Evolutionary conservation across 2,329 filamentous ascomycete species (phyloP).

Genomic region (Trichoderma simmonsii): DNA sequence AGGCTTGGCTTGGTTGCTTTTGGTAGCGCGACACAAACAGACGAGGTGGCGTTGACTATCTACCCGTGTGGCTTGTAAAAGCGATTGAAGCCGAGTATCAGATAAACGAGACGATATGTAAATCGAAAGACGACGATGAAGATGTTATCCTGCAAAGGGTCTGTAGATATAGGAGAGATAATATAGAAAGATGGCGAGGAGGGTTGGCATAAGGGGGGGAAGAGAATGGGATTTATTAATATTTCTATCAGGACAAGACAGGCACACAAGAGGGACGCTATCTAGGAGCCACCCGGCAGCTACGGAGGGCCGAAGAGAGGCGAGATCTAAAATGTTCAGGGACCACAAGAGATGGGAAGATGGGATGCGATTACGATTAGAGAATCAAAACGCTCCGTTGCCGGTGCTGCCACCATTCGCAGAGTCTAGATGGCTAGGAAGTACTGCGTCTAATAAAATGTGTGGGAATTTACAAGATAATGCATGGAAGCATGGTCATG

Average conservation of each 20-base stretch:
- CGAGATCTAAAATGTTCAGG: conserved; percentile 5
- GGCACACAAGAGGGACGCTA: not conserved
- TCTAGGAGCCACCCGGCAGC: conserved; percentile 14
- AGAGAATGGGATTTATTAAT: not conserved
- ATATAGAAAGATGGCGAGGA: not conserved
- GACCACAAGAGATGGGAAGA: not conserved
- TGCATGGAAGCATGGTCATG: not conserved
- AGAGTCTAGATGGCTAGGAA: not conserved
- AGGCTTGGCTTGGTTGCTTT: conserved; percentile 6
- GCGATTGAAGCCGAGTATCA: not conserved
- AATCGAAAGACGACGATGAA: not conserved
- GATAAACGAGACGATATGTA: not conserved
- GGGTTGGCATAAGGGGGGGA: not conserved
- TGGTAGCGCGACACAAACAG: not conserved
- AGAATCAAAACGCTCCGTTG: not conserved
- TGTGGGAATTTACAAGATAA: not conserved
- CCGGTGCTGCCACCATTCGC: not conserved
- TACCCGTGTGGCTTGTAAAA: not conserved
- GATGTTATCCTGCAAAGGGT: not conserved
- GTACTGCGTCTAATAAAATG: not conserved
- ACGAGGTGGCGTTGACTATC: not conserved
- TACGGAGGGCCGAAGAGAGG: conserved; percentile 15
- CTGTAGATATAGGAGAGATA: not conserved
- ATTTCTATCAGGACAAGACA: not conserved
- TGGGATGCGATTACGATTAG: not conserved